These are phyloP conservation scores for Aspergillus nidulans DNA, from an alignment of 495 filamentous ascomycete genomes.

Conservation along the genomic window DNA sequence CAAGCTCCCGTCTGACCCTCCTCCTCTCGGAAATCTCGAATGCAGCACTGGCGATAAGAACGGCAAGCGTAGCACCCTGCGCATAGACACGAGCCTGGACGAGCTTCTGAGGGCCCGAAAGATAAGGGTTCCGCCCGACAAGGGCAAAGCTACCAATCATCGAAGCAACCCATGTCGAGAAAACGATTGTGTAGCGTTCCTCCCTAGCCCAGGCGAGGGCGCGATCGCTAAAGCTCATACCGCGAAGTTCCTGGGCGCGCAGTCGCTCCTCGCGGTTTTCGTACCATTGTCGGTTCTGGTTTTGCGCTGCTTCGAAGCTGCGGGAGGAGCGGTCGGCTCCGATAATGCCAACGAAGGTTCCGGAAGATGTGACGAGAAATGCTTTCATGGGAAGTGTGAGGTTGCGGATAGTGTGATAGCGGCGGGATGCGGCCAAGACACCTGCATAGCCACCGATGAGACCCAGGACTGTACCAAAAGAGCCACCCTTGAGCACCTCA, in stretches of 20 bases:
- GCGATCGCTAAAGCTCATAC: constrained; percentile 53
- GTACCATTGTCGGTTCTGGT: constrained; percentile 61
- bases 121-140: constrained; percentile 73
- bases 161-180: constrained; percentile 73
- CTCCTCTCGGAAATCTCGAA: constrained; percentile 85
- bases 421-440: constrained; percentile 54
- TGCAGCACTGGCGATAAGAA: constrained; percentile 79
- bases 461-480: constrained; percentile 63
- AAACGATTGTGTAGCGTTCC: constrained; percentile 88
- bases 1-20: constrained; percentile 65
- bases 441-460: constrained; percentile 58
- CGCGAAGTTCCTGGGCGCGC: constrained; percentile 40
- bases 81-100: constrained; percentile 98
- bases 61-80: constrained; percentile 88
- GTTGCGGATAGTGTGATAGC: constrained; percentile 68
- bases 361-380: constrained; percentile 80
- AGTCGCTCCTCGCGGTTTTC: constrained; percentile 56
- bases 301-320: constrained; percentile 62
- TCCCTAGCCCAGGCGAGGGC: constrained; percentile 59
- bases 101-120: constrained; percentile 79
- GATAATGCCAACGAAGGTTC: constrained; percentile 83
- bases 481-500: constrained; percentile 73
- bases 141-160: constrained; percentile 74
- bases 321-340: constrained; percentile 77
- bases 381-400: constrained; percentile 85